Evolutionary conservation across 768 basidiomycete species (phyloP).

Genomic region (Rhodotorula diobovata): DNA sequence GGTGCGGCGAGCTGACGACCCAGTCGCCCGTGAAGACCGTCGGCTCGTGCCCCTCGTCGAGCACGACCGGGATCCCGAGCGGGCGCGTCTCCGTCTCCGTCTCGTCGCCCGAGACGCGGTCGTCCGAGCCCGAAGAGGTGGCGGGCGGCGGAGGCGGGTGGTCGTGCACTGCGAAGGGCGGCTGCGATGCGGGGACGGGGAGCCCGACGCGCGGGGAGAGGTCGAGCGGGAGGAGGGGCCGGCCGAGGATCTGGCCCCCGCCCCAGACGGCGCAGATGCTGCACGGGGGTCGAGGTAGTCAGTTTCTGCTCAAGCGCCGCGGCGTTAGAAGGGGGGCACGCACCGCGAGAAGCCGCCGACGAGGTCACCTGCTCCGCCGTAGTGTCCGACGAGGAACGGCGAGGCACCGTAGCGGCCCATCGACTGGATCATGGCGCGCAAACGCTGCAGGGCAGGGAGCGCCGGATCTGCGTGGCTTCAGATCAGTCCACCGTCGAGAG

Average conservation of each 20-base stretch:
- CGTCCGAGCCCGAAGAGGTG: neutral
- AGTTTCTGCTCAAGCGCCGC: neutral
- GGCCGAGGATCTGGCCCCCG: constrained; percentile 52
- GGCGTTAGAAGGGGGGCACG: constrained; percentile 9
- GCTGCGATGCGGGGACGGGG: constrained; percentile 7
- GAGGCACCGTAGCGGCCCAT: constrained; percentile 80
- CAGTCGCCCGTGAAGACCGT: constrained; percentile 33
- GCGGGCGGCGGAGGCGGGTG: constrained; percentile 7
- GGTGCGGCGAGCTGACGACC: constrained; percentile 25
- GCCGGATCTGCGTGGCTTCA: constrained; percentile 58
- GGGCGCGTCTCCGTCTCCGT: no score
- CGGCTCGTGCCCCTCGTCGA: constrained; percentile 9
- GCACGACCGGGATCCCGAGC: constrained; percentile 29
- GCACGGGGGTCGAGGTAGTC: constrained; percentile 44
- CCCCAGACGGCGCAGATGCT: constrained; percentile 74
- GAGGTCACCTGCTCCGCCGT: constrained; percentile 87
- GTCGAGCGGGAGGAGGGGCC: constrained; percentile 30
- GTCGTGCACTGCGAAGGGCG: constrained; percentile 11
- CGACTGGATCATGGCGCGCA: constrained; percentile 69
- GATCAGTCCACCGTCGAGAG: neutral
- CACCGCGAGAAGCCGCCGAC: constrained; percentile 70
- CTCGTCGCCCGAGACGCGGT: neutral
- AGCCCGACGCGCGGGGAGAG: neutral
- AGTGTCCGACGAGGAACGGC: constrained; percentile 88
- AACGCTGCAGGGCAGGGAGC: constrained; percentile 61